Base-by-base conservation (phyloP, 2,329 filamentous ascomycete genomes). In the Apiospora saccharicola region DNA sequence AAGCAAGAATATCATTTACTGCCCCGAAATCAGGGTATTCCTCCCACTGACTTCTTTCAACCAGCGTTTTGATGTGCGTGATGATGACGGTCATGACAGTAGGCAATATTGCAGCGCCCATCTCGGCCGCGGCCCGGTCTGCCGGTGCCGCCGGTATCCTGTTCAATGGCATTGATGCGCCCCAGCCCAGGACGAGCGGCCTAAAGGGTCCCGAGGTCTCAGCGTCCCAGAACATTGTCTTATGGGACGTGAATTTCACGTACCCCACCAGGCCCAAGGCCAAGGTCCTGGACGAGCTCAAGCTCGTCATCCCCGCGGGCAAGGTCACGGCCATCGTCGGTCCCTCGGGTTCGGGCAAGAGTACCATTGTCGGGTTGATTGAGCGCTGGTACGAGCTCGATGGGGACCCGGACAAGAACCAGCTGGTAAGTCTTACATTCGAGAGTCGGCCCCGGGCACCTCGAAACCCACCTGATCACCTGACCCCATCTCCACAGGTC, bases 321-420 rank as follows among this genome's bases (percentile, higher is more conserved):
- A 86, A 86, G 72, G 84, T 84, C 3, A 85, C 83, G 0, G 83
- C 83, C 19, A 76, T 85, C 13, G 83, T 85, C 24, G 74, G 93
- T 0, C 89, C 91, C 1, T 93, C 91, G 3, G 93, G 93, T 0
- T 91, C 88, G 3, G 93, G 93, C 0, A 95, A 95, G 80, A 93
- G 90, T 70, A 95, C 93, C 0, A 89, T 94, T 22, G 89, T 94
- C 0, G 91, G 90, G 0, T 82, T 95, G 3, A 84, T 94, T 4
- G 89, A 94, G 78, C 85, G 92, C 37, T 94, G 92, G 91, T 94
- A 94, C 76, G 88, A 90, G 13, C 83, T 92, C 75, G 83, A 85
- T 68, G 83, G 81, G 10, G 79, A 82, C 53, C 77, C 79, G 57
- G 83, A 82, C 68, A 82, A 83, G 68, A 82, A 81, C 70, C 79